Evolutionary conservation across 73 alveolate genomes (phyloP).

Genomic region (Tetrahymena borealis): DNA sequence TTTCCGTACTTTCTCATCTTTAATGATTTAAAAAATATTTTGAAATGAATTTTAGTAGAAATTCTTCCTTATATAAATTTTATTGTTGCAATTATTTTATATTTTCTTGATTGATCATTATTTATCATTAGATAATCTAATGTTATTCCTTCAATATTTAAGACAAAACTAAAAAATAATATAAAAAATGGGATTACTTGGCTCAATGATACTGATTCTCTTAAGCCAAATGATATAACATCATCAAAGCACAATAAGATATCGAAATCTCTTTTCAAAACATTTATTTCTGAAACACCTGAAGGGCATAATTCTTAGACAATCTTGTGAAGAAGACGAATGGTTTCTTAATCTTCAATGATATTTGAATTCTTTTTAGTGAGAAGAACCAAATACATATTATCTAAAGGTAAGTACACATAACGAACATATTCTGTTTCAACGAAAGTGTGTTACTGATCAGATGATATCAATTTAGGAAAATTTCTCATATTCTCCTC

Average conservation of each 20-base stretch:
- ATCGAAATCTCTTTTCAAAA: constrained; percentile 85
- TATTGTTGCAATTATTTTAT: too few relatives aligned
- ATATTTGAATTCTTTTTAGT: constrained; percentile 88
- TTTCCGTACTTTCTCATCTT: too few relatives aligned
- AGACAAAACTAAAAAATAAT: too few relatives aligned
- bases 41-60: too few relatives aligned
- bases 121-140: too few relatives aligned
- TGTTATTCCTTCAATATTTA: too few relatives aligned
- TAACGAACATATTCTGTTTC: constrained; percentile 87
- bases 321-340: constrained; percentile 68
- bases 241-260: constrained; percentile 89
- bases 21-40: too few relatives aligned
- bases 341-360: constrained; percentile 90
- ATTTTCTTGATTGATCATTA: too few relatives aligned
- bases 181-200: constrained; percentile 14
- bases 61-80: too few relatives aligned
- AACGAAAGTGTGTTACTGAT: constrained; percentile 81
- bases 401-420: constrained; percentile 89
- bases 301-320: constrained; percentile 53
- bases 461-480: constrained; percentile 48
- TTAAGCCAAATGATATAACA: constrained; percentile 84
- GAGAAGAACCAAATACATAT: constrained; percentile 76
- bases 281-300: constrained; percentile 66
- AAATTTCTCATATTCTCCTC: constrained; percentile 66
- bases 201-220: constrained; percentile 84